Percentiles rank a stretch among this genome's conserved stretches.
These are phyloP conservation scores for Saccharomycopsis fermentans DNA, from an alignment of 805 yeast genomes.

Conservation along the genomic window DNA sequence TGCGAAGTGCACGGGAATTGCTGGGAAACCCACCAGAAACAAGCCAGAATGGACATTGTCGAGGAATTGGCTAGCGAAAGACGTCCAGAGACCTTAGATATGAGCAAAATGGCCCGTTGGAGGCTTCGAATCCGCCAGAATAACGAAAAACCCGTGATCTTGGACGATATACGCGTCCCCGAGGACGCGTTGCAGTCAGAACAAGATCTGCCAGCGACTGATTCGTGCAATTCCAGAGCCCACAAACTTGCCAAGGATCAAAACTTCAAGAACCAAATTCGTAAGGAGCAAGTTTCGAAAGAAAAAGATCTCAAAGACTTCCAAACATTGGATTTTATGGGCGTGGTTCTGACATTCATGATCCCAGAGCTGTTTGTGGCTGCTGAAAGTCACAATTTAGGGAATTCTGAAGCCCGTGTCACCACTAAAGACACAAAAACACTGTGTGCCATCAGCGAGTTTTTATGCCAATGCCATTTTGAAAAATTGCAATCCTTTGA, in stretches of 20 bases:
- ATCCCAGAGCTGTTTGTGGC: neutral
- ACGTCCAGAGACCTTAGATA: too few relatives aligned
- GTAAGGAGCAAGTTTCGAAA: too few relatives aligned
- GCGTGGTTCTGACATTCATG: neutral
- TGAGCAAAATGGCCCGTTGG: neutral
- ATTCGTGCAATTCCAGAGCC: neutral
- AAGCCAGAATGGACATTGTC: too few relatives aligned
- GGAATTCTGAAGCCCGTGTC: neutral
- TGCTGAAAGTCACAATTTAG: too few relatives aligned
- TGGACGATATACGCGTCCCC: neutral
- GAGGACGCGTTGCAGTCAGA: neutral
- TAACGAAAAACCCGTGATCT: neutral
- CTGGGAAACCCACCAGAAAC: too few relatives aligned
- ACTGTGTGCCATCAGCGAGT: neutral
- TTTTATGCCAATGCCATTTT: neutral
- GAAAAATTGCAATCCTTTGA: neutral
- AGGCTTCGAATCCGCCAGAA: neutral
- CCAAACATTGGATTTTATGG: neutral
- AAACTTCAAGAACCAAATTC: too few relatives aligned
- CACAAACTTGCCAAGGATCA: too few relatives aligned
- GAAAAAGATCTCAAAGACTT: too few relatives aligned
- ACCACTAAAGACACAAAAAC: neutral
- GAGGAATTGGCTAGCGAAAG: too few relatives aligned
- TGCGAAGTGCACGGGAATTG: too few relatives aligned
- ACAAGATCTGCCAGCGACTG: neutral